Percentiles rank a stretch among this genome's conserved stretches.
Evolutionary conservation across 192 early-diverging fungal genomes (phyloP).

Genomic region (Coemansia sp.): DNA sequence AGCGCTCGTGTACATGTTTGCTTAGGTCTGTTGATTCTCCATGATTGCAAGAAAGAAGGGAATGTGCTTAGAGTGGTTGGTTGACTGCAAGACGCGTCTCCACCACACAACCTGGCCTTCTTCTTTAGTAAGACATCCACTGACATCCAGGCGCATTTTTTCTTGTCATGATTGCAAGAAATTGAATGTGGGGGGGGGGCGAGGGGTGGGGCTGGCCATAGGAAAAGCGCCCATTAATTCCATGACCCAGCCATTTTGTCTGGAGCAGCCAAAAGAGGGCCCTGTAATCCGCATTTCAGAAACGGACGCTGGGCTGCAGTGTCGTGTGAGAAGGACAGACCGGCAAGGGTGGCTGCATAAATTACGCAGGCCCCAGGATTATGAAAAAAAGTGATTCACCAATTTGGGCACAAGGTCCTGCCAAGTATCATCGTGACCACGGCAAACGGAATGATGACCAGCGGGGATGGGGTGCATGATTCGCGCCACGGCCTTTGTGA

Average conservation of each 20-base stretch:
- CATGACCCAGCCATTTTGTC: too few species aligned
- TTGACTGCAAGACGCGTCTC: neutral
- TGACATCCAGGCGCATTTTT: slow-evolving; percentile 1
- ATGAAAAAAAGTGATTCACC: neutral
- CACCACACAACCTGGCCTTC: too few species aligned
- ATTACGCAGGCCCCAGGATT: neutral
- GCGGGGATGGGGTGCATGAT: slow-evolving; percentile 3
- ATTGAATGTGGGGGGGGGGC: neutral
- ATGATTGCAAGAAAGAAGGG: neutral
- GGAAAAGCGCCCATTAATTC: neutral
- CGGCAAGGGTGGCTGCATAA: neutral
- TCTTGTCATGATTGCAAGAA: neutral
- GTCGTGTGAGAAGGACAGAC: neutral
- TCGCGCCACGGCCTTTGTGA: slow-evolving; percentile 5
- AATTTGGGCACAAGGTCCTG: too few species aligned
- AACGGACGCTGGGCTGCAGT: neutral
- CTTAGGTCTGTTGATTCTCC: too few species aligned
- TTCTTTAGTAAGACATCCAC: neutral
- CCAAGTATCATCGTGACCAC: neutral
- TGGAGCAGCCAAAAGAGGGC: neutral
- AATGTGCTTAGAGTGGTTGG: neutral
- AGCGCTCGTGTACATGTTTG: too few species aligned
- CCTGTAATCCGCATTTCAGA: neutral
- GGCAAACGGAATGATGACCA: neutral
- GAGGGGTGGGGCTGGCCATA: neutral